Percentiles rank a stretch among this genome's conserved stretches.
These are phyloP conservation scores for Neopestalotiopsis clavispora DNA, from an alignment of 2,329 filamentous ascomycete genomes.

Conservation along the genomic window DNA sequence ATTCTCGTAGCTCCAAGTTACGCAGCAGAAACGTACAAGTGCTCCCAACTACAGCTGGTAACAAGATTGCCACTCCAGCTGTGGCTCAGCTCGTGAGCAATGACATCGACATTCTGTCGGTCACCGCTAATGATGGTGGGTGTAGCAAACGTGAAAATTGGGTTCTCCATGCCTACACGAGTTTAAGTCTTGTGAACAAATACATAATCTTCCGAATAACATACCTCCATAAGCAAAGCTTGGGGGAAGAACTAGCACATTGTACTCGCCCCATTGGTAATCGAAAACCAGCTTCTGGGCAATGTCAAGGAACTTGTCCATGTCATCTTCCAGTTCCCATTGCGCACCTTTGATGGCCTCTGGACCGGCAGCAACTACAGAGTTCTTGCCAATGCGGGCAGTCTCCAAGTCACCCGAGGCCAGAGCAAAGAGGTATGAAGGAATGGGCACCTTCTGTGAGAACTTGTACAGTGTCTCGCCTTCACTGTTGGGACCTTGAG, in stretches of 20 bases:
- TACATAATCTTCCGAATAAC: conserved; percentile 29
- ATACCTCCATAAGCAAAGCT: conserved; percentile 86
- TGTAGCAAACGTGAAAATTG: conserved; percentile 92
- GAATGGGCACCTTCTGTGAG: conserved; percentile 89
- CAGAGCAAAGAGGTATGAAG: conserved; percentile 92
- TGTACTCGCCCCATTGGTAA: conserved; percentile 95
- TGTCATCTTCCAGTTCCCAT: conserved; percentile 90
- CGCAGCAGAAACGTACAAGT: conserved; percentile 60
- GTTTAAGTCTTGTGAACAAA: neutral
- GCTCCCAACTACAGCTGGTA: conserved; percentile 80
- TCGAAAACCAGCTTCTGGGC: conserved; percentile 83
- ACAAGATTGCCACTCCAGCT: conserved; percentile 91
- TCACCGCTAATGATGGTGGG: conserved; percentile 93
- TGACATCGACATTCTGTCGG: conserved; percentile 91
- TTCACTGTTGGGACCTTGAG: conserved; percentile 50
- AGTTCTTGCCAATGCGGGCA: conserved; percentile 85
- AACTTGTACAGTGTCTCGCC: conserved; percentile 78
- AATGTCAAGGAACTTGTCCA: conserved; percentile 88
- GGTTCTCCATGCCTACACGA: conserved; percentile 78
- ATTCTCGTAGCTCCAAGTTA: neutral
- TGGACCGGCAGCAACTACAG: conserved; percentile 83
- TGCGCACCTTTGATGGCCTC: conserved; percentile 84
- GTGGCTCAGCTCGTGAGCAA: conserved; percentile 74
- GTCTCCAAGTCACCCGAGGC: conserved; percentile 84
- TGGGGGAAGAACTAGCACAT: conserved; percentile 86